Percentiles rank a stretch among this genome's conserved stretches.
These are phyloP conservation scores for Gloeophyllum trabeum DNA, from an alignment of 768 basidiomycete genomes.

Conservation along the genomic window DNA sequence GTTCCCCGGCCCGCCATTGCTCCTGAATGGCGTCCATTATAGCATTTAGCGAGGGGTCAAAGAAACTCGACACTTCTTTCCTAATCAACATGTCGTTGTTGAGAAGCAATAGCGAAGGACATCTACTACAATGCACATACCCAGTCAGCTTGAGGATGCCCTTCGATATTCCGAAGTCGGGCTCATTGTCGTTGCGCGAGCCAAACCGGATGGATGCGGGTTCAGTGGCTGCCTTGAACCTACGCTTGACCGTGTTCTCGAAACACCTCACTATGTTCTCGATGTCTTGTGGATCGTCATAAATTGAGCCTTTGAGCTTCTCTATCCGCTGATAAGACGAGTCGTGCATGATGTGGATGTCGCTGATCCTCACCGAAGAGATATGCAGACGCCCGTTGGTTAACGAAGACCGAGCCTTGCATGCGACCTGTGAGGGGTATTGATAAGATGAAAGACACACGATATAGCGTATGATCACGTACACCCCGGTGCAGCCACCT, in stretches of 20 bases:
- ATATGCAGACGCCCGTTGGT: background rate
- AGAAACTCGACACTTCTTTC: background rate
- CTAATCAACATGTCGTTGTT: background rate
- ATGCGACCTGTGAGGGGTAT: background rate
- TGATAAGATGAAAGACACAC: background rate
- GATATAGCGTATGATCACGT: background rate
- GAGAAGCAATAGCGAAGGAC: background rate
- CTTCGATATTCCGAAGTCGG: background rate
- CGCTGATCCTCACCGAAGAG: background rate
- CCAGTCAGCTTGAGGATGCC: background rate
- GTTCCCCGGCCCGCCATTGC: background rate
- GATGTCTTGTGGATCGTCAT: background rate
- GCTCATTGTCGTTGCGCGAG: background rate
- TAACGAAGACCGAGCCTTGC: background rate
- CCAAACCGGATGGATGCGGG: background rate
- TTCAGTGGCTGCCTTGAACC: background rate
- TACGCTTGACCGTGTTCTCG: background rate
- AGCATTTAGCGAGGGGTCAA: background rate
- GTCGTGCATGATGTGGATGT: background rate
- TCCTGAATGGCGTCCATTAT: background rate
- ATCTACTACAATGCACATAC: background rate
- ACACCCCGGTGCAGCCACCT: background rate
- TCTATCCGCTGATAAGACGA: background rate
- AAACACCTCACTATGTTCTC: background rate
- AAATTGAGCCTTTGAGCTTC: background rate